Conservation (phyloP, 179 eudicot species). For the Beta macrorhiza region DNA sequence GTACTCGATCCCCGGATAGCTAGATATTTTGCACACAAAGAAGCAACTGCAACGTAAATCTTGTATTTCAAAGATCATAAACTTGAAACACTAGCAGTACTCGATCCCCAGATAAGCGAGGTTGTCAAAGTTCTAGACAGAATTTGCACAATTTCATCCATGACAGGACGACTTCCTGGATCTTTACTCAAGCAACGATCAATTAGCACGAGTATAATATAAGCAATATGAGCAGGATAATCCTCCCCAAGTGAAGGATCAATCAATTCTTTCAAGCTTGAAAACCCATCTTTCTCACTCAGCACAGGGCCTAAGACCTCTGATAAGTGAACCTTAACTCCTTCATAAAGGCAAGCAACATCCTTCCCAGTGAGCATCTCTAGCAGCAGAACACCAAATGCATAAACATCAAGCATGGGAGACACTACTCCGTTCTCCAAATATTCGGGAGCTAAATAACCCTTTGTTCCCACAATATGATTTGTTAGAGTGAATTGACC, state of each 20-base stretch:
- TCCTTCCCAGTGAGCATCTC: constrained; percentile 70
- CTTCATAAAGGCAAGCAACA: constrained; percentile 36
- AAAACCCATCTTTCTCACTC: constrained; percentile 19
- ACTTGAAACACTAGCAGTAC: constrained; percentile 24
- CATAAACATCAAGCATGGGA: constrained; percentile 74
- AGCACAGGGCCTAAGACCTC: constrained; percentile 37
- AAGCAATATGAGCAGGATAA: constrained; percentile 34
- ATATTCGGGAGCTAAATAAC: constrained; percentile 71
- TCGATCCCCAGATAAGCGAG: constrained; percentile 37
- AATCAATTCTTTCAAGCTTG: constrained; percentile 24
- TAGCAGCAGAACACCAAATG: constrained; percentile 73
- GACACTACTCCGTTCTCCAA: constrained; percentile 54
- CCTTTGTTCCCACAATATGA: constrained; percentile 49
- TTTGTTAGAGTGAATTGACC: constrained; percentile 31
- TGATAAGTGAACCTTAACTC: constrained; percentile 28
- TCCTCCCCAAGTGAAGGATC: constrained; percentile 36
- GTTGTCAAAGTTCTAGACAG: constrained; percentile 33
- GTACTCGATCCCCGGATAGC: constrained; percentile 31
- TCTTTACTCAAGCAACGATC: constrained; percentile 44
- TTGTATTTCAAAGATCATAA: not conserved
- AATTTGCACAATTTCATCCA: constrained; percentile 38
- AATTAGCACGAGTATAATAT: constrained; percentile 28
- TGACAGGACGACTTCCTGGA: constrained; percentile 40
- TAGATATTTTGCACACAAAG: no score
- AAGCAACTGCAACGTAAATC: not conserved